Base-by-base conservation (phyloP, 345 rosid species). In the Eutrema japonicum region DNA sequence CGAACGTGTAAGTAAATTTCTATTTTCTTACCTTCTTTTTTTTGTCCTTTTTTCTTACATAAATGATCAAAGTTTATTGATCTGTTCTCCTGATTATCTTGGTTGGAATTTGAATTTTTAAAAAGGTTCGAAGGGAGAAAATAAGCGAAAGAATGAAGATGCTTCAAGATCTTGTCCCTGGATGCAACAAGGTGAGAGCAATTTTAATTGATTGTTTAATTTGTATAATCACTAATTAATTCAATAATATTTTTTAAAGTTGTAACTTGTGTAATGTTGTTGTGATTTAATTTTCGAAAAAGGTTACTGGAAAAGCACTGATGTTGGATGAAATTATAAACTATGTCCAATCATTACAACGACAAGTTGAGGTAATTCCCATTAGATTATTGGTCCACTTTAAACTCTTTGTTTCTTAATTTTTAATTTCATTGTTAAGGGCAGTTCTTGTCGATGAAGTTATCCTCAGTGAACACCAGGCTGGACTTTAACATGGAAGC, bases 101-200 rank as follows among this genome's bases (percentile, higher is more conserved):
- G 3, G 22, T 5, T 45, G 47, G 16, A 43, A 5, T 43, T 13
- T 2, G 18, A 46, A 40, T 6, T 54, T 54, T 41, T 3, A 37
- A 27, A 91, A 12, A 75, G 98, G 97, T 92, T 62, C 85, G 99
- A 59, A 67, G 99, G 61, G 99, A 94, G 83, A 94, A 94, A 81
- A 94, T 94, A 60, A 86, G 99, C 59, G 99, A 94, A 78, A 72
- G 99, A 67, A 94, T 94, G 99, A 94, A 88, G 78, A 83, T 94
- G 76, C 97, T 94, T 49, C 97, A 92, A 79, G 93, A 94, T 83
- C 96, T 94, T 43, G 99, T 94, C 12, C 99, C 99, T 11, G 96
- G 97, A 3, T 94, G 99, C 92, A 89, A 87, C 71, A 94, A 94
- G 92, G 96, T 93, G 11, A 9, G 75, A 2, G 40, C 1, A 0